Evolutionary conservation across 805 yeast genomes (phyloP).

Genomic region (Diddensiella transvaalensis): DNA sequence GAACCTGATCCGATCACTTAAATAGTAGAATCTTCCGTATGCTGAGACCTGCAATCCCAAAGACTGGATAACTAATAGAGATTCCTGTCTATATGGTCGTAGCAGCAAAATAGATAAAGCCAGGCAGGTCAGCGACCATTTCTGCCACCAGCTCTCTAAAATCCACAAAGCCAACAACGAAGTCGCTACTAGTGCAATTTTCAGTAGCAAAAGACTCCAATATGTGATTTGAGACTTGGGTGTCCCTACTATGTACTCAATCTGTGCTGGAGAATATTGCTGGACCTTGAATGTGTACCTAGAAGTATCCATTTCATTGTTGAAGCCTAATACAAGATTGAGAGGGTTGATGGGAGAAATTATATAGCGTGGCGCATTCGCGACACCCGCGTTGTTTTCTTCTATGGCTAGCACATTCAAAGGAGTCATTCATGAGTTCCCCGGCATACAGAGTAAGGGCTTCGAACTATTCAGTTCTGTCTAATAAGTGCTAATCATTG

Average conservation of each 20-base stretch:
- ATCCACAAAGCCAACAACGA: not conserved
- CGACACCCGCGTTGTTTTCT: not conserved
- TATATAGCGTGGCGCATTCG: not conserved
- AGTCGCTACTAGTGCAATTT: not conserved
- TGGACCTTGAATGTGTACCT: slow-evolving; percentile 4
- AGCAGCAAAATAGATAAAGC: slow-evolving; percentile 2
- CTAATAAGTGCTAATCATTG: not conserved
- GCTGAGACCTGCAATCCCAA: slow-evolving; percentile 47
- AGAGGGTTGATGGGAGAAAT: no score
- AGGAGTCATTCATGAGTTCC: slow-evolving; percentile 47
- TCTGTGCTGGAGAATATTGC: slow-evolving; percentile 10
- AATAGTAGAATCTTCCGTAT: slow-evolving; percentile 29
- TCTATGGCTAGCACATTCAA: slow-evolving; percentile 33
- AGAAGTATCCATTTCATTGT: not conserved
- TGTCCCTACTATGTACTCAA: slow-evolving; percentile 7
- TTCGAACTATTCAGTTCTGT: not conserved
- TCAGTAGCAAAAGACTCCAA: not conserved
- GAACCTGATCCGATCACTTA: slow-evolving; percentile 39
- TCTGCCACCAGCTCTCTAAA: not conserved
- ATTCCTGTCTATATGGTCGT: slow-evolving; percentile 31
- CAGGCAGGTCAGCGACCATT: not conserved
- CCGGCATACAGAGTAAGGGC: slow-evolving; percentile 41
- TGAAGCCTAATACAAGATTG: no score
- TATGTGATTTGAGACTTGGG: not conserved
- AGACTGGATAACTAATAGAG: slow-evolving; percentile 41